Evolutionary conservation across 768 basidiomycete genomes (phyloP).

Genomic region (Coprinellus micaceus): DNA sequence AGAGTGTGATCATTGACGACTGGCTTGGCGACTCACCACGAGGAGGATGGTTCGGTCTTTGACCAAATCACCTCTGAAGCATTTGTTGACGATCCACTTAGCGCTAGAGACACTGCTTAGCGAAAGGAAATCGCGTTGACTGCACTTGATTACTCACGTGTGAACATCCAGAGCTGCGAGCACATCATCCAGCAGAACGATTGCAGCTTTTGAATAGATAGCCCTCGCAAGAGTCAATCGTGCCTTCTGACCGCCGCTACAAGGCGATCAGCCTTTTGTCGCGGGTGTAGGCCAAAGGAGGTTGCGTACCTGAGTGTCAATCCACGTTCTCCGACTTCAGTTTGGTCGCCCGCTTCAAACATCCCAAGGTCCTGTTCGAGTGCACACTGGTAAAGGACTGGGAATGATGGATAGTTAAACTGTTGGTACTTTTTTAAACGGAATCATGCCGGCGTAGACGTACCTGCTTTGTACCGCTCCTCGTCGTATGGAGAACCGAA

Average conservation of each 20-base stretch:
- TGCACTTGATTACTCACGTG: conserved; percentile 16
- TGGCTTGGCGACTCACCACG: conserved; percentile 48
- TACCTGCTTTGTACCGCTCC: conserved; percentile 63
- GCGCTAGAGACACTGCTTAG: conserved; percentile 49
- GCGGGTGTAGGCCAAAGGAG: neutral
- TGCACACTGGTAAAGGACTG: conserved; percentile 67
- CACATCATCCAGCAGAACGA: conserved; percentile 71
- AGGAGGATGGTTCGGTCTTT: conserved; percentile 76
- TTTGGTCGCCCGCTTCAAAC: conserved; percentile 62
- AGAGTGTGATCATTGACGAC: neutral
- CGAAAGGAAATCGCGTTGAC: neutral
- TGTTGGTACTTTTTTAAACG: too few species aligned
- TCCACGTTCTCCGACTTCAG: conserved; percentile 72
- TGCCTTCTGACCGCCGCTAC: conserved; percentile 43
- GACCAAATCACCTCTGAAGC: conserved; percentile 76
- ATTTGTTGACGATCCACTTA: conserved; percentile 74
- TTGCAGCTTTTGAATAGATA: conserved; percentile 49
- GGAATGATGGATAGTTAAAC: neutral
- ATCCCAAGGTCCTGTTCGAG: conserved; percentile 69
- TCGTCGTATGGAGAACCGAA: conserved; percentile 78
- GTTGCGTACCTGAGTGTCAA: conserved; percentile 38
- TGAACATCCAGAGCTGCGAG: conserved; percentile 55
- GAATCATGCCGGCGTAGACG: neutral
- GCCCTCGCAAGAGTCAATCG: conserved; percentile 44
- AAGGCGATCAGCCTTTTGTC: neutral